These are phyloP conservation scores for Coelastrella sp. DNA, from an alignment of 139 green algal species.

Conservation along the genomic window DNA sequence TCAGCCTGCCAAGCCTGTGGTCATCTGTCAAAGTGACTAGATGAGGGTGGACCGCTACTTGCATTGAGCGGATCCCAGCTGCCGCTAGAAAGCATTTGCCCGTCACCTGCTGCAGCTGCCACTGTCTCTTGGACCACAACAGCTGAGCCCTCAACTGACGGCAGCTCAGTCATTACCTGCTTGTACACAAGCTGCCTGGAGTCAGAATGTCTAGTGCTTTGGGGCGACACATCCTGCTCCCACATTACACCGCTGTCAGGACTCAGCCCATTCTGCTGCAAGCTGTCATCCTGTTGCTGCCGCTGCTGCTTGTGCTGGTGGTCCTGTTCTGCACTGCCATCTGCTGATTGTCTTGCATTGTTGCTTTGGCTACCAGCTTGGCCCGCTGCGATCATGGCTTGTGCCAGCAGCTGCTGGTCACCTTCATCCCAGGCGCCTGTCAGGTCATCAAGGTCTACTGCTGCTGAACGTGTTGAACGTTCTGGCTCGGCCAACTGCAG, in stretches of 20 bases:
- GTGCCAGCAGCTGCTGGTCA: neutral
- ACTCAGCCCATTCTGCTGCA: too few relatives aligned
- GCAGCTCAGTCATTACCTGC: too few relatives aligned
- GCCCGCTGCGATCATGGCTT: neutral
- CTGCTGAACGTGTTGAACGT: too few relatives aligned
- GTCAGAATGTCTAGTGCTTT: too few relatives aligned
- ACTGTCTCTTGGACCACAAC: neutral
- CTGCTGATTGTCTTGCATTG: neutral
- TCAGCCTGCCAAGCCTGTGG: too few relatives aligned
- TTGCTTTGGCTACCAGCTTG: neutral
- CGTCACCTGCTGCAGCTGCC: conserved; percentile 16
- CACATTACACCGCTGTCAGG: too few relatives aligned
- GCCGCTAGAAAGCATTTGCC: neutral
- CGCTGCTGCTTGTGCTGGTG: conserved; percentile 15
- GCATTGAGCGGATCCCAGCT: conserved; percentile 26
- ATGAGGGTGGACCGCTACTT: neutral
- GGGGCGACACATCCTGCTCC: too few relatives aligned
- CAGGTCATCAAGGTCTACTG: neutral
- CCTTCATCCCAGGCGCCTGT: neutral
- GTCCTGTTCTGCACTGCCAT: neutral
- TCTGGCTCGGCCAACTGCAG: too few relatives aligned
- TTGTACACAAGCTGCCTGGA: too few relatives aligned
- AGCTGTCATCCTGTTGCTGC: neutral
- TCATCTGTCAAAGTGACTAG: too few relatives aligned
- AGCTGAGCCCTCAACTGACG: too few relatives aligned